These are phyloP conservation scores for Raffaelea albimanens DNA, from an alignment of 2,329 filamentous ascomycete genomes.

Conservation along the genomic window DNA sequence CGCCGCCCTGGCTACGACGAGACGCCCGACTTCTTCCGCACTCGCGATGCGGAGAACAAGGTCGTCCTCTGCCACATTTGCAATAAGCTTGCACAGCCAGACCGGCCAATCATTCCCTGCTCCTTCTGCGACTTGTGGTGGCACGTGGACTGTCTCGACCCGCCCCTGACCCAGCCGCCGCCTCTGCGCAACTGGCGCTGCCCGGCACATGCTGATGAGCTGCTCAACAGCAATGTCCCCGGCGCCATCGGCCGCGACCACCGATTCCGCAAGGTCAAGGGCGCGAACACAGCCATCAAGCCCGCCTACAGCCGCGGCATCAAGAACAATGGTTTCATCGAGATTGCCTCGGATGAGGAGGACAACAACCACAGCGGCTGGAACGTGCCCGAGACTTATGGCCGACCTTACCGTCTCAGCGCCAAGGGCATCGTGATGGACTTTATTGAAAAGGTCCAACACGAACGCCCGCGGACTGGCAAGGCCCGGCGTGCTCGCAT, in stretches of 20 bases:
- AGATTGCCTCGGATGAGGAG: conserved; percentile 48
- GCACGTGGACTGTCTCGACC: conserved; percentile 88
- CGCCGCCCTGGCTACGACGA: conserved; percentile 46
- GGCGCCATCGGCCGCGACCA: conserved; percentile 48
- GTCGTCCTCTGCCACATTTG: conserved; percentile 71
- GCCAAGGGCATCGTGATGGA: conserved; percentile 58
- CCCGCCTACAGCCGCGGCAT: conserved; percentile 53
- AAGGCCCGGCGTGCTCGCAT: conserved; percentile 8
- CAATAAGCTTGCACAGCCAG: conserved; percentile 51
- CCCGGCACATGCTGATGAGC: conserved; percentile 74
- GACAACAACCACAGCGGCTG: conserved; percentile 31
- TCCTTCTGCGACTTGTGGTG: conserved; percentile 74
- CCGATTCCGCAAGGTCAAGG: conserved; percentile 51
- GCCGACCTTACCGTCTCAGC: conserved; percentile 55
- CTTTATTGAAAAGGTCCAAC: conserved; percentile 51
- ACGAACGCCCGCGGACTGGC: conserved; percentile 15
- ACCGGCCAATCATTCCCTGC: conserved; percentile 74
- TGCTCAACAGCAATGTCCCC: conserved; percentile 50
- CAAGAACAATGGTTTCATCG: conserved; percentile 62
- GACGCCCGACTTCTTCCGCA: conserved; percentile 55
- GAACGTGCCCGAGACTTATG: conserved; percentile 50
- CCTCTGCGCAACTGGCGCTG: conserved; percentile 76
- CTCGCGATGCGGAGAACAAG: conserved; percentile 63
- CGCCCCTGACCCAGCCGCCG: conserved; percentile 72
- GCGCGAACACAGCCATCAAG: conserved; percentile 34